Percentiles rank a stretch among this genome's conserved stretches.
Conservation (phyloP, 345 rosid species). For the Citrus unshiu region DNA sequence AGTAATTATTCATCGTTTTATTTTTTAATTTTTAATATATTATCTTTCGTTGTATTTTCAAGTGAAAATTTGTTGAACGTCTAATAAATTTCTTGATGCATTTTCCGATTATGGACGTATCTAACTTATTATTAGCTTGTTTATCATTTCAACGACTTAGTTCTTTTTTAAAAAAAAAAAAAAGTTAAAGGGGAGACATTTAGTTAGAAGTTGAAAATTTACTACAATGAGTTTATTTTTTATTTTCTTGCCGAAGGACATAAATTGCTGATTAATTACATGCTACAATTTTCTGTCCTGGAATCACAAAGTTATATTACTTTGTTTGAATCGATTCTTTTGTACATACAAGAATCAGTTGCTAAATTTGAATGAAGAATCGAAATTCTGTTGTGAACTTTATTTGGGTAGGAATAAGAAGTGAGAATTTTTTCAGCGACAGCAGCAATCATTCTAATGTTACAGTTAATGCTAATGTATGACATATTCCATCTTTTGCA, state of each 20-base stretch:
- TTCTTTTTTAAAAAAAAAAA: too few species aligned
- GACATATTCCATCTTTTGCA: slow-evolving; percentile 1
- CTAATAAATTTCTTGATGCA: neutral
- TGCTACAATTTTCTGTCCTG: neutral
- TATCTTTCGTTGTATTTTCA: neutral
- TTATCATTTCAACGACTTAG: too few species aligned
- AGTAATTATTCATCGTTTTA: neutral
- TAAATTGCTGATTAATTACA: neutral
- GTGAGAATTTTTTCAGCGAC: neutral
- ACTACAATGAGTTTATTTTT: too few species aligned
- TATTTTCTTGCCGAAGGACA: neutral
- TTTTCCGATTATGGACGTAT: neutral
- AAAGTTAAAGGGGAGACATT: neutral
- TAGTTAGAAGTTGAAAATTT: neutral
- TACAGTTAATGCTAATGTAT: neutral
- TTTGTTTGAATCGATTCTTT: neutral
- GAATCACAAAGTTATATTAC: neutral
- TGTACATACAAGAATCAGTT: neutral
- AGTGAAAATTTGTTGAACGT: slow-evolving; percentile 3
- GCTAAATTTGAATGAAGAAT: neutral
- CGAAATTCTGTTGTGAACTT: neutral
- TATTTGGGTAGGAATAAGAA: neutral
- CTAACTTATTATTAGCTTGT: too few species aligned
- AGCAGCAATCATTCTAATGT: neutral
- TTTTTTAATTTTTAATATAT: neutral